Evolutionary conservation across 345 rosid genomes (phyloP).

Genomic region (Viola odorata): DNA sequence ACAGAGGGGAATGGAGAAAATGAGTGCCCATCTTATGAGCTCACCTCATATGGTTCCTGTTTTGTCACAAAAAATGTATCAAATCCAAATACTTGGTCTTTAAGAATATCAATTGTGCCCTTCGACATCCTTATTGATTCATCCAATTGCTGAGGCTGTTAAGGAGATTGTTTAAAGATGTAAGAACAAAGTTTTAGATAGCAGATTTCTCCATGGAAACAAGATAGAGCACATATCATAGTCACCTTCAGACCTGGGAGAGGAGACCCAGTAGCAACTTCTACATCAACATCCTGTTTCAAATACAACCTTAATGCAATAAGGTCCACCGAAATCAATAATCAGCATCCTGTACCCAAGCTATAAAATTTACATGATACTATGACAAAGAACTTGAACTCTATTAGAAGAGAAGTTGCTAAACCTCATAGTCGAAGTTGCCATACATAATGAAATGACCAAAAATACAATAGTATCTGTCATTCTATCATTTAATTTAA

Average conservation of each 20-base stretch:
- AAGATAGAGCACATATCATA: conserved; percentile 20
- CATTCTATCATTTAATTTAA: neutral
- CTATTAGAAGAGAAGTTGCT: neutral
- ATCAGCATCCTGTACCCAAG: neutral
- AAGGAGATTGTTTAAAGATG: conserved; percentile 20
- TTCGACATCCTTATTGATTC: conserved; percentile 76
- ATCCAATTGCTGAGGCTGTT: conserved; percentile 71
- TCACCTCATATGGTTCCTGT: conserved; percentile 96
- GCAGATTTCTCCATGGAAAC: conserved; percentile 11
- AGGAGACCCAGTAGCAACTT: conserved; percentile 82
- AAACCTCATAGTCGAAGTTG: neutral
- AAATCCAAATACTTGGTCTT: conserved; percentile 90
- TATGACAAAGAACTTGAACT: neutral
- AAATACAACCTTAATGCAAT: conserved; percentile 20
- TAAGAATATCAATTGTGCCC: conserved; percentile 71
- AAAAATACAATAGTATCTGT: no score
- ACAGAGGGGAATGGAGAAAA: neutral
- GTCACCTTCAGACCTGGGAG: conserved; percentile 97
- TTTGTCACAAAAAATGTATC: conserved; percentile 93
- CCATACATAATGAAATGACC: neutral
- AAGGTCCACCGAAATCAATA: conserved; percentile 9
- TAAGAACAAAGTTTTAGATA: conserved; percentile 14
- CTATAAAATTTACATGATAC: neutral
- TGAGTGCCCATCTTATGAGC: conserved; percentile 11
- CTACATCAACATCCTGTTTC: conserved; percentile 54